A percentile compares a stretch with the other conserved stretches of the same genome.
Evolutionary conservation across 306 rosid genomes (phyloP).

Genomic region (Herpetospermum pedunculosum): DNA sequence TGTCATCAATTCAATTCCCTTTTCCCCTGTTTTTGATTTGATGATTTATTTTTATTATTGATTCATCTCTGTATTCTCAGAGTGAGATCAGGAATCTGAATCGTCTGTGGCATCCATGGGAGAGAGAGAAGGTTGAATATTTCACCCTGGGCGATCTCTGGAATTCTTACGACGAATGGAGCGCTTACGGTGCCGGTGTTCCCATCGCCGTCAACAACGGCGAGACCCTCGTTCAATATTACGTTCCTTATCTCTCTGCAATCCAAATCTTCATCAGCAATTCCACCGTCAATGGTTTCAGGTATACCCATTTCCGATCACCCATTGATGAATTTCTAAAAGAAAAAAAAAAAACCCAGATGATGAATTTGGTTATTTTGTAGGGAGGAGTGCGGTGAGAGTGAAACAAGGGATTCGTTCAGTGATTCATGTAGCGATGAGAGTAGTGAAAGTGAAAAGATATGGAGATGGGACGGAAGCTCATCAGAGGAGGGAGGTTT

Average conservation of each 20-base stretch:
- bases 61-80: slow-evolving; percentile 15
- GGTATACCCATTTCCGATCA: too few species aligned
- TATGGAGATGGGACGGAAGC: slow-evolving; percentile 71
- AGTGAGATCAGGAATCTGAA: slow-evolving; percentile 72
- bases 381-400: slow-evolving; percentile 51
- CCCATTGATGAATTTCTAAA: too few species aligned
- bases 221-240: slow-evolving; percentile 82
- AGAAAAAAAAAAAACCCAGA: background rate
- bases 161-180: slow-evolving; percentile 77
- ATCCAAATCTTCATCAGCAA: slow-evolving; percentile 80
- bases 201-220: slow-evolving; percentile 47
- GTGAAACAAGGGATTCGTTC: slow-evolving; percentile 66
- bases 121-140: slow-evolving; percentile 76
- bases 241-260: slow-evolving; percentile 96
- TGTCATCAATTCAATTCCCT: background rate
- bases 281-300: slow-evolving; percentile 31
- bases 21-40: background rate
- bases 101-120: slow-evolving; percentile 92
- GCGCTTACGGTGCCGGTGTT: slow-evolving; percentile 95
- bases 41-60: background rate
- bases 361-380: background rate
- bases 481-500: slow-evolving; percentile 84
- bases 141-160: slow-evolving; percentile 76
- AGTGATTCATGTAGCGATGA: slow-evolving; percentile 76
- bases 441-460: slow-evolving; percentile 75